Evolutionary conservation across 441 rosid genomes (phyloP).

Genomic region (Jatropha podagrica): DNA sequence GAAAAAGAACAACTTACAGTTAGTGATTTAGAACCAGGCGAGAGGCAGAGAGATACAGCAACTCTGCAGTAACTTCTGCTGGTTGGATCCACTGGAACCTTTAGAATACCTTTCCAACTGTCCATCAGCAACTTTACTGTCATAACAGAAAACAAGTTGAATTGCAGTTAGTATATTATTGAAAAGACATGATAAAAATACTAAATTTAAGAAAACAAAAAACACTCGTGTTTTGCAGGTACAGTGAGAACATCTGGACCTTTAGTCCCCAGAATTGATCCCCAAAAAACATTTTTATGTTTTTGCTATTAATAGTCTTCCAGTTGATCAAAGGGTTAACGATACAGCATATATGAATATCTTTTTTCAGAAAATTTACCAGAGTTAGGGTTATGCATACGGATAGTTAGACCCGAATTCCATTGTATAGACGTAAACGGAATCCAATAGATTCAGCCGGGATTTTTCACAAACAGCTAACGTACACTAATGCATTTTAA

Average conservation of each 20-base stretch:
- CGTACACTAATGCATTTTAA: not conserved
- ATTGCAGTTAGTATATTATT: too few species aligned
- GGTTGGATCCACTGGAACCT: constrained; percentile 46
- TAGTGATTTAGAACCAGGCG: constrained; percentile 38
- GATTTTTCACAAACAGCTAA: constrained; percentile 6
- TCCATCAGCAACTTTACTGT: constrained; percentile 41
- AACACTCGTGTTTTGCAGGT: too few species aligned
- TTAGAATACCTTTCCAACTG: constrained; percentile 60
- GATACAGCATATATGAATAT: too few species aligned
- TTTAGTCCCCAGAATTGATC: not conserved
- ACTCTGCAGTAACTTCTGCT: constrained; percentile 43
- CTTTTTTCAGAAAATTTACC: too few species aligned
- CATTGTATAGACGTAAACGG: too few species aligned
- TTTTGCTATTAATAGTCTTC: not conserved
- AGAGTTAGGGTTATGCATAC: too few species aligned
- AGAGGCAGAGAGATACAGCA: constrained; percentile 69
- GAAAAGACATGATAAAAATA: too few species aligned
- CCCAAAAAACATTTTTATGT: not conserved
- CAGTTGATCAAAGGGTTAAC: not conserved
- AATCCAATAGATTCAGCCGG: not conserved
- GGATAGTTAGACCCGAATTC: too few species aligned
- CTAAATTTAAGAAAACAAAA: too few species aligned
- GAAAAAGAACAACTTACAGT: constrained; percentile 34
- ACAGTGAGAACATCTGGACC: not conserved
- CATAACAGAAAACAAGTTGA: not conserved